A percentile compares a stretch with the other conserved stretches of the same genome.
Conservation (phyloP, 2,329 filamentous ascomycete genomes). For the Botrytis fragariae region DNA sequence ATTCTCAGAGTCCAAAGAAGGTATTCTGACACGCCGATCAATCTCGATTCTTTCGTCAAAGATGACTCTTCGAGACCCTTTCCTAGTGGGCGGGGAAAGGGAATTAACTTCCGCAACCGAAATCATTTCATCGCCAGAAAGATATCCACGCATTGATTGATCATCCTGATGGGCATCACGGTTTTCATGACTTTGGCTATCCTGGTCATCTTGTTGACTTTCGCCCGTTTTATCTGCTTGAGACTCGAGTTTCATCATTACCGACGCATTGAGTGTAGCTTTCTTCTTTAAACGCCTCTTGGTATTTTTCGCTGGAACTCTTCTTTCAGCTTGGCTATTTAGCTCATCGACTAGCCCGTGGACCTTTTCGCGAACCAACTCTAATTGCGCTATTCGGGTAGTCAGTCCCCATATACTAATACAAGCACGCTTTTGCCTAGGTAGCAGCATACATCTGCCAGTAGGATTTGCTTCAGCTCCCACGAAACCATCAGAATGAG, state of each 20-base stretch:
- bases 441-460: conserved; percentile 29
- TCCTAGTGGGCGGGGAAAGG: too few relatives aligned
- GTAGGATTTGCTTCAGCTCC: conserved; percentile 31
- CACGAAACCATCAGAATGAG: conserved; percentile 34
- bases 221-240: neutral
- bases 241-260: neutral
- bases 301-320: too few relatives aligned
- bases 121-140: neutral
- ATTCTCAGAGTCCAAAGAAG: neutral
- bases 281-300: neutral
- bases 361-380: conserved; percentile 22
- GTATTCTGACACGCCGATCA: neutral
- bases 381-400: conserved; percentile 19
- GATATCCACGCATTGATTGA: neutral
- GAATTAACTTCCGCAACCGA: neutral
- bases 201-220: neutral
- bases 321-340: neutral
- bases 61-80: neutral
- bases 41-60: neutral
- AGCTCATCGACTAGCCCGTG: neutral
- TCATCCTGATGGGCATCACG: neutral
- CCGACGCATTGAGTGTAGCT: neutral
- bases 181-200: neutral
- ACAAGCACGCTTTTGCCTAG: neutral
- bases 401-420: neutral